phyloP scores from a whole-genome alignment of 768 basidiomycete species.

The Boletus reticuloceps region DNA sequence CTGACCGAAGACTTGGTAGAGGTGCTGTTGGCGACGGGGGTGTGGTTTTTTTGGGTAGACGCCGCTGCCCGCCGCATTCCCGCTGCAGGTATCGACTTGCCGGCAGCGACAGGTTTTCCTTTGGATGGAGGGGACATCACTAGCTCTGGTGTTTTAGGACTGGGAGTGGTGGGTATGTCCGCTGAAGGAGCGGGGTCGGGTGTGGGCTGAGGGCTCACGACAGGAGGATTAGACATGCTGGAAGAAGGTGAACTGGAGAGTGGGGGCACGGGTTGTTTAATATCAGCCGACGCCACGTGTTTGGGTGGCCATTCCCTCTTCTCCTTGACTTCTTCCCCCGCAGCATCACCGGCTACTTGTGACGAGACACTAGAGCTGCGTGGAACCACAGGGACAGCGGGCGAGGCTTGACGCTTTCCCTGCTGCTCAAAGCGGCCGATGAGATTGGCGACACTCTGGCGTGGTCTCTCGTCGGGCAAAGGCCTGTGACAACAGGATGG shows the following conservation, averaged over 20 bases:
- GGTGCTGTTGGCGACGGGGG: slow-evolving; percentile 16
- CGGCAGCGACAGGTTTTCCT: slow-evolving; percentile 11
- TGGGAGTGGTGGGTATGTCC: slow-evolving; percentile 18
- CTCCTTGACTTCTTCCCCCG: slow-evolving; percentile 66
- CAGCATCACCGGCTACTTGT: slow-evolving; percentile 60
- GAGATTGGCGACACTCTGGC: slow-evolving; percentile 85
- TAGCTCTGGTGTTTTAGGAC: slow-evolving; percentile 21
- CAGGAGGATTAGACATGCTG: slow-evolving; percentile 14
- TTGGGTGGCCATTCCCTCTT: slow-evolving; percentile 78
- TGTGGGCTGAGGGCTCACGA: slow-evolving; percentile 31
- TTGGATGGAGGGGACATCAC: slow-evolving; percentile 21
- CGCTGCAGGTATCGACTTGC: slow-evolving; percentile 24
- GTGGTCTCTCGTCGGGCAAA: slow-evolving; percentile 84
- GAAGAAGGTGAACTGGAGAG: slow-evolving; percentile 35
- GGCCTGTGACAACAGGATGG: slow-evolving; percentile 50
- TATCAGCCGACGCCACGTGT: slow-evolving; percentile 30
- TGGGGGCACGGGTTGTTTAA: slow-evolving; percentile 34
- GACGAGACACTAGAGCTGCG: slow-evolving; percentile 69
- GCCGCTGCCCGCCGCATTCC: slow-evolving; percentile 15
- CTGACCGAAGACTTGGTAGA: slow-evolving; percentile 20
- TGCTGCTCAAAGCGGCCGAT: slow-evolving; percentile 87
- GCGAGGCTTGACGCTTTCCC: slow-evolving; percentile 58
- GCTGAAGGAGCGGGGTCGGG: slow-evolving; percentile 20
- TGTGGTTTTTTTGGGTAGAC: slow-evolving; percentile 32
- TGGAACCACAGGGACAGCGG: slow-evolving; percentile 37